phyloP scores from a whole-genome alignment of 495 filamentous ascomycete genomes.

The Aspergillus asperescens region DNA sequence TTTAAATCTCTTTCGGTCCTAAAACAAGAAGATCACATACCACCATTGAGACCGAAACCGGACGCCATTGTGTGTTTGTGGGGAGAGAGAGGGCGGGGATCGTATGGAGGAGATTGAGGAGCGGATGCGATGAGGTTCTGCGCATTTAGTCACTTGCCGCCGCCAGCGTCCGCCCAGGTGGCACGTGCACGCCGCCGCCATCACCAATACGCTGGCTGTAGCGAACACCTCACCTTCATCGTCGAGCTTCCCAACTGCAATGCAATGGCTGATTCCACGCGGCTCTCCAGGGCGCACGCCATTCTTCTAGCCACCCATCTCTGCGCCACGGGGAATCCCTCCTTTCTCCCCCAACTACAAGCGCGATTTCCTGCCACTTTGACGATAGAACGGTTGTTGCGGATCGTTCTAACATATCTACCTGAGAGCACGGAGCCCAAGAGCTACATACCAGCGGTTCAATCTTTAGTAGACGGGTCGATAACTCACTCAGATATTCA shows the following conservation, averaged over 20 bases:
- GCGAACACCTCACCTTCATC: background rate
- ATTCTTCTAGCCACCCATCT: conserved; percentile 45
- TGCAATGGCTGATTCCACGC: conserved; percentile 38
- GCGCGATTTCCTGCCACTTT: conserved; percentile 54
- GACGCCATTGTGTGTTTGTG: conserved; percentile 60
- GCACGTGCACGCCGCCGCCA: conserved; percentile 33
- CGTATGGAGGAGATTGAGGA: conserved; percentile 23
- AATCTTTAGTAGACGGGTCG: conserved; percentile 46
- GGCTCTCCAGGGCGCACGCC: conserved; percentile 43
- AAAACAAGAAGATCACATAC: conserved; percentile 43
- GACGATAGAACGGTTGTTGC: conserved; percentile 61
- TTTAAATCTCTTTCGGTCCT: background rate
- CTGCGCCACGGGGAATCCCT: conserved; percentile 52
- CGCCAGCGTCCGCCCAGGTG: conserved; percentile 35
- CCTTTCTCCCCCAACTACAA: conserved; percentile 56
- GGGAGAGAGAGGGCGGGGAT: conserved; percentile 19
- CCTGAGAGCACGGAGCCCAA: conserved; percentile 68
- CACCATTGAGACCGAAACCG: conserved; percentile 74
- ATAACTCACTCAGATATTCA: conserved; percentile 23
- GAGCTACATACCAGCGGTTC: conserved; percentile 56
- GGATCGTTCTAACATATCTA: conserved; percentile 79
- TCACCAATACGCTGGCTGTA: conserved; percentile 11
- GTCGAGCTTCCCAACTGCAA: background rate
- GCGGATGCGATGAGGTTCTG: conserved; percentile 36
- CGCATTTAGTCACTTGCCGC: conserved; percentile 28